A percentile compares a stretch with the other conserved stretches of the same genome.
Conservation (phyloP, 192 early-diverging fungal species). For the Lunasporangiospora selenospora region DNA sequence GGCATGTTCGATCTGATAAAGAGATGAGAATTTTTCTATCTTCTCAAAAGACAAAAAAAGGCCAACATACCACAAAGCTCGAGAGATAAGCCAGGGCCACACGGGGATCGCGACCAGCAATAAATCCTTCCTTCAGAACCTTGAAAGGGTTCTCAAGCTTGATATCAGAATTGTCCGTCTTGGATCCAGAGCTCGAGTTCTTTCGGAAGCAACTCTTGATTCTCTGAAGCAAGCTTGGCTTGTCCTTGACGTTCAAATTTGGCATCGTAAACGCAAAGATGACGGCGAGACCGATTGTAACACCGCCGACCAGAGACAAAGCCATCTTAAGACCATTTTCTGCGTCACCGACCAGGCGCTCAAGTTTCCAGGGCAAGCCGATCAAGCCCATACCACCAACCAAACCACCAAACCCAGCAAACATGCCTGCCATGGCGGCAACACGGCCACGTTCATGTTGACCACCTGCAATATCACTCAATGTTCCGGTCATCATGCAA, state of each 20-base stretch:
- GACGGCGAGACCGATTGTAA: conserved; percentile 27
- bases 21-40: too few relatives aligned
- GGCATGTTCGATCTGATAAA: too few relatives aligned
- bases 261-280: conserved; percentile 46
- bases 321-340: conserved; percentile 34
- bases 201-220: too few relatives aligned
- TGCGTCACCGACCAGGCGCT: background rate
- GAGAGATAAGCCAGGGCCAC: conserved; percentile 69
- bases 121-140: conserved; percentile 60
- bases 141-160: conserved; percentile 20
- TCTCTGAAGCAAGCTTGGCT: background rate
- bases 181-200: too few relatives aligned
- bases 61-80: conserved; percentile 66
- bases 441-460: conserved; percentile 53
- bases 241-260: conserved; percentile 11
- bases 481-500: conserved; percentile 72
- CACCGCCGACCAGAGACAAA: conserved; percentile 45
- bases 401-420: conserved; percentile 68
- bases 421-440: conserved; percentile 65
- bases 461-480: conserved; percentile 61
- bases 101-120: conserved; percentile 61
- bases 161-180: background rate
- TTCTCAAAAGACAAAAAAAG: too few relatives aligned
- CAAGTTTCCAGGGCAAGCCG: conserved; percentile 37
- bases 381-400: conserved; percentile 55